Base-by-base conservation (phyloP, 1,284 basidiomycete genomes). In the Ustilago loliicola region DNA sequence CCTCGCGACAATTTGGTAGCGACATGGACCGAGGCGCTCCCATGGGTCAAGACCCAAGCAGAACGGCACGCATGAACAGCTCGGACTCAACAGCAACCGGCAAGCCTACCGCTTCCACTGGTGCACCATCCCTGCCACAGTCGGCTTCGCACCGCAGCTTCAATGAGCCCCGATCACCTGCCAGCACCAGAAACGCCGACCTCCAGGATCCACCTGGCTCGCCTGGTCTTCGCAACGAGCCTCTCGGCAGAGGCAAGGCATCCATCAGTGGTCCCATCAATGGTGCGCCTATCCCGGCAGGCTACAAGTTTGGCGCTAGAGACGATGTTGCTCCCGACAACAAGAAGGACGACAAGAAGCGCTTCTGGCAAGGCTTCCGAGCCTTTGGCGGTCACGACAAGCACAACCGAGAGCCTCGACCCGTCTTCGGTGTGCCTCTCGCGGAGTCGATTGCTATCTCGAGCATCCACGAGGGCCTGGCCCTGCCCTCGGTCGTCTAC, bases 401-500 rank as follows among this genome's bases (percentile, higher is more conserved):
- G 61, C 50, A 56, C 21, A 62, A 66, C 40, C 45, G 75, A 3
- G 78, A 77, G 57, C 70, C 69, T 19, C 61, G 71, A 40, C 77
- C 93, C 0, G 94, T 99, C 15, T 98, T 99, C 86, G 95, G 93
- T 29, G 92, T 98, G 6, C 89, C 93, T 3, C 87, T 99, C 29
- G 90, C 93, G 65, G 95, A 98, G 70, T 93, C 95, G 2, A 90
- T 99, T 32, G 92, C 93, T 3, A 91, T 97, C 36, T 93, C 94
- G 6, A 91, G 94, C 84, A 93, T 98, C 66, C 82, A 85, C 36
- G 86, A 86, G 3, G 85, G 86, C 3, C 93, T 93, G 60, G 92
- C 93, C 79, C 89, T 99, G 21, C 97, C 96, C 1, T 94, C 95
- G 3, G 93, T 99, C 70, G 93, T 98, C 34, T 98, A 96, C 88